Percentiles rank a stretch among this genome's conserved stretches.
Evolutionary conservation across 2,329 filamentous ascomycete species (phyloP).

Genomic region (Penicillium sp.): DNA sequence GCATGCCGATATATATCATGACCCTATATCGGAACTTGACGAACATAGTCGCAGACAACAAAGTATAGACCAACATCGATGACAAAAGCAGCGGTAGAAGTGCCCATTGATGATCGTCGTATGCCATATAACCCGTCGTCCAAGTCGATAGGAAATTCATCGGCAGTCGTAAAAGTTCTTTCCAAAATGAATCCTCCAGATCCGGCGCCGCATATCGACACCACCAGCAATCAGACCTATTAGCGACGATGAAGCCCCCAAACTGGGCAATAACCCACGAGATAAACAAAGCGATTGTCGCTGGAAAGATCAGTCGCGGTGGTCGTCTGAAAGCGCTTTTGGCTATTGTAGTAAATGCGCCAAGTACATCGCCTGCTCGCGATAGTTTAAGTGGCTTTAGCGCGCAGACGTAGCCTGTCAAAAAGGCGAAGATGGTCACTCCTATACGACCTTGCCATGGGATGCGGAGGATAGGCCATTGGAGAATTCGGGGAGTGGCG

Average conservation of each 20-base stretch:
- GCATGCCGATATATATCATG: slow-evolving; percentile 47
- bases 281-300: slow-evolving; percentile 52
- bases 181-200: slow-evolving; percentile 44
- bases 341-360: slow-evolving; percentile 49
- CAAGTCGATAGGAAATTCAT: slow-evolving; percentile 50
- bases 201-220: slow-evolving; percentile 51
- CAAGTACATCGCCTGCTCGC: slow-evolving; percentile 46
- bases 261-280: slow-evolving; percentile 52
- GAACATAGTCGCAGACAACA: slow-evolving; percentile 45
- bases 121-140: slow-evolving; percentile 53
- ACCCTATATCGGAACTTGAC: slow-evolving; percentile 51
- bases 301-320: slow-evolving; percentile 53
- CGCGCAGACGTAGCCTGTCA: slow-evolving; percentile 58
- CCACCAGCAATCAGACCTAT: slow-evolving; percentile 52
- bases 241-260: slow-evolving; percentile 50
- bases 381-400: slow-evolving; percentile 55
- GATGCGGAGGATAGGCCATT: slow-evolving; percentile 56
- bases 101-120: slow-evolving; percentile 58
- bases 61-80: slow-evolving; percentile 53
- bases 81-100: slow-evolving; percentile 51
- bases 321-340: slow-evolving; percentile 56
- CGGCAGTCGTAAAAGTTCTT: slow-evolving; percentile 48
- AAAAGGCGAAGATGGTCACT: slow-evolving; percentile 57
- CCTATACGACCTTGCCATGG: slow-evolving; percentile 56
- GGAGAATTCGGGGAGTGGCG: slow-evolving; percentile 47